phyloP scores from a whole-genome alignment of 2,329 filamentous ascomycete genomes.

The Rugonectria rugulosa region DNA sequence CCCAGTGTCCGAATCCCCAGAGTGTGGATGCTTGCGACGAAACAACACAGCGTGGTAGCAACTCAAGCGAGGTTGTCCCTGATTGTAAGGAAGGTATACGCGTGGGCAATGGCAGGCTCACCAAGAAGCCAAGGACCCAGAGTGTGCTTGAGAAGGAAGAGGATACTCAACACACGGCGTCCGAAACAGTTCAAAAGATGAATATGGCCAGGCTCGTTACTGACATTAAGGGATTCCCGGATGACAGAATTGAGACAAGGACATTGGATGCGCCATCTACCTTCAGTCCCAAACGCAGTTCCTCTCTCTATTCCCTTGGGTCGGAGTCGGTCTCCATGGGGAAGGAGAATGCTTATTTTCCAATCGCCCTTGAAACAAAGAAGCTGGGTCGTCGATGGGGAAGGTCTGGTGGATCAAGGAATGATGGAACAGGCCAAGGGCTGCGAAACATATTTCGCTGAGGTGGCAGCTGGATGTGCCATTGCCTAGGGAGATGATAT shows the following conservation, averaged over 20 bases:
- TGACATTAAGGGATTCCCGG: background rate
- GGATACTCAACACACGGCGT: background rate
- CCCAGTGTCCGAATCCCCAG: conserved; percentile 23
- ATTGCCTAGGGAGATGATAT: background rate
- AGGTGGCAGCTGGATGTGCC: background rate
- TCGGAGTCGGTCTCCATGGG: background rate
- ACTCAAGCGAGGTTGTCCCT: conserved; percentile 22
- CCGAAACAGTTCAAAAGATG: conserved; percentile 9
- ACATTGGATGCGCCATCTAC: conserved; percentile 12
- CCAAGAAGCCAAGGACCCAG: conserved; percentile 18
- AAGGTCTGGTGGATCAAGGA: conserved; percentile 46
- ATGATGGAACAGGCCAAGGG: conserved; percentile 48
- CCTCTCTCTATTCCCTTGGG: conserved; percentile 13
- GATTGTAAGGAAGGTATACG: conserved; percentile 17
- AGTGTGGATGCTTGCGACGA: background rate
- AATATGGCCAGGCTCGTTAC: conserved; percentile 12
- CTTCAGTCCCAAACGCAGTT: conserved; percentile 19
- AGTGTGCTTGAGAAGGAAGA: conserved; percentile 12
- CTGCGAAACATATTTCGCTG: conserved; percentile 55
- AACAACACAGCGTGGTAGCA: conserved; percentile 12
- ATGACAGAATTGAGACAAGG: background rate
- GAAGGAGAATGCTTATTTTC: conserved; percentile 24
- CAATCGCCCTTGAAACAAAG: background rate
- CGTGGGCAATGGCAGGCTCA: conserved; percentile 18
- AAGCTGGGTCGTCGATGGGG: conserved; percentile 48